These are phyloP conservation scores for Knoxdaviesia proteae DNA, from an alignment of 2,329 filamentous ascomycete genomes.

Conservation along the genomic window DNA sequence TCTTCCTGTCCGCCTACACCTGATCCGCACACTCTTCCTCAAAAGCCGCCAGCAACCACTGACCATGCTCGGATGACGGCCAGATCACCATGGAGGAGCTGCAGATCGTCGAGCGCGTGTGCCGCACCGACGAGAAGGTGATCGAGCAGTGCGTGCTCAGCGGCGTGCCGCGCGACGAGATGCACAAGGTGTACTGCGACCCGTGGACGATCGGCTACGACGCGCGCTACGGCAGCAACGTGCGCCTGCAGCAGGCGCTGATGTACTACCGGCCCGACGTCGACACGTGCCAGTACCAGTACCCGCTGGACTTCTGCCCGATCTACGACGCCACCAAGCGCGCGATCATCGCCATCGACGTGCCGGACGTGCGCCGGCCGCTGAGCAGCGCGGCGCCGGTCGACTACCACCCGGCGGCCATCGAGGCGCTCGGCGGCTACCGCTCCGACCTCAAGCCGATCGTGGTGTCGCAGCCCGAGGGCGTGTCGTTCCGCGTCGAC, in stretches of 20 bases:
- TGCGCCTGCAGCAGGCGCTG: slow-evolving; percentile 73
- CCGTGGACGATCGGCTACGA: slow-evolving; percentile 94
- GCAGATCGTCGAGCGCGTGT: slow-evolving; percentile 54
- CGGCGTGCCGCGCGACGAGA: slow-evolving; percentile 61
- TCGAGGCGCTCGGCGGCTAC: slow-evolving; percentile 57
- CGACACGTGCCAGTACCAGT: slow-evolving; percentile 80
- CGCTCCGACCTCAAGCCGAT: slow-evolving; percentile 66
- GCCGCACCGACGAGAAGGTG: slow-evolving; percentile 60
- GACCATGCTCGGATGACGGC: too few relatives aligned
- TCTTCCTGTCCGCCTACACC: neutral
- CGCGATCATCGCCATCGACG: slow-evolving; percentile 63
- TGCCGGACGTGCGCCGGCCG: slow-evolving; percentile 57
- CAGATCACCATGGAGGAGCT: slow-evolving; percentile 85
- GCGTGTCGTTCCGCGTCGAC: slow-evolving; percentile 64
- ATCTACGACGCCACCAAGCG: slow-evolving; percentile 70
- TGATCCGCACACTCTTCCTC: too few relatives aligned
- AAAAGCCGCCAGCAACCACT: slow-evolving; percentile 3
- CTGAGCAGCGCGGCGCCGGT: slow-evolving; percentile 50
- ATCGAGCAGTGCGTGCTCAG: slow-evolving; percentile 77
- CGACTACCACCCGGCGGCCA: slow-evolving; percentile 59
- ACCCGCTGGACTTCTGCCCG: slow-evolving; percentile 81
- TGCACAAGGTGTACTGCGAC: slow-evolving; percentile 93
- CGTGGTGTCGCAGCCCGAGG: slow-evolving; percentile 72
- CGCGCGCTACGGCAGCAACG: slow-evolving; percentile 59
- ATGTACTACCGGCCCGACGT: slow-evolving; percentile 85